Base-by-base conservation (phyloP, 371 early-diverging fungal genomes). In the Lichtheimia hyalospora region DNA sequence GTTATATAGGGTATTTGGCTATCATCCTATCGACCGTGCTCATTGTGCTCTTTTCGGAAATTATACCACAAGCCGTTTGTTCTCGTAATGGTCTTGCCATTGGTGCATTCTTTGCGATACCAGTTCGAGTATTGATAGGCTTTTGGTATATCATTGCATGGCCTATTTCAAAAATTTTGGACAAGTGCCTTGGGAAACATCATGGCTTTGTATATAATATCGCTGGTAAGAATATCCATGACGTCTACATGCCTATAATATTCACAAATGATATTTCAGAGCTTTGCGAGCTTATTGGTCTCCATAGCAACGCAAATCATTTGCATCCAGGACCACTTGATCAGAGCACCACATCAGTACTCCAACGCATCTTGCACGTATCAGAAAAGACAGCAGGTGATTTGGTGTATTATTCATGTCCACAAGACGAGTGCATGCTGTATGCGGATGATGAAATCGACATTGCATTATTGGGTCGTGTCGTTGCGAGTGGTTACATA, bases 41-140 rank as follows among this genome's bases (percentile, higher is more conserved):
- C 1, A 82, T 94, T 42, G 88, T 94, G 5, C 62, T 93, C 20
- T 94, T 93, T 73, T 91, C 93, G 52, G 95, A 94, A 74, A 90
- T 94, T 61, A 85, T 94, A 44, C 94, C 94, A 20, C 92, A 94
- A 57, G 89, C 94, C 5, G 74, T 93, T 6, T 93, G 92, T 58
- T 87, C 91, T 13, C 77, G 90, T 5, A 85, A 93, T 58, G 92
- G 93, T 2, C 74, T 94, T 42, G 83, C 84, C 5, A 85, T 94
- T n/a, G 94, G 94, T 3, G 91, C 92, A 2, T 80, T 85, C 39
- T 89, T 94, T 71, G 89, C 91, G 5, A 75, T 83, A 69, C 90
- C 89, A 1, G 91, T 93, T 14, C 70, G 88, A 3, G 52, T 84
- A 18, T 56, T 90, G 49, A 92, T 90, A 58, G 81, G 67, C 40